Percentiles rank a stretch among this genome's conserved stretches.
phyloP scores from a whole-genome alignment of 106 monocot genomes.

The Dioscorea dumetorum region DNA sequence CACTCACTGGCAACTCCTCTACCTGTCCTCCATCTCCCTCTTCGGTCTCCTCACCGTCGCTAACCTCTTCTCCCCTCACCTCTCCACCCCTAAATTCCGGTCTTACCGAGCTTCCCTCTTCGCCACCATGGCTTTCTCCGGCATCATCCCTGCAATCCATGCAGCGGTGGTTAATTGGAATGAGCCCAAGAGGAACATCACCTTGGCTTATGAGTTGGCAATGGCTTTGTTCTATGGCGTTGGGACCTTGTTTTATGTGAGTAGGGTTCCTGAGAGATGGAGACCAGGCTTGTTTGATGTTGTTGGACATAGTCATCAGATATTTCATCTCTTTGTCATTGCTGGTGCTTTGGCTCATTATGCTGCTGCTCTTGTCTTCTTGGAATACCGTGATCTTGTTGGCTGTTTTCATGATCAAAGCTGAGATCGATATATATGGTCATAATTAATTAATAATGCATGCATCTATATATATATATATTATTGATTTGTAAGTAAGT shows the following conservation, averaged over 20 bases:
- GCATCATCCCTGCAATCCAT: slow-evolving; percentile 71
- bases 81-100: slow-evolving; percentile 36
- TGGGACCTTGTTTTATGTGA: slow-evolving; percentile 65
- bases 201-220: slow-evolving; percentile 57
- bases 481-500: too few relatives aligned
- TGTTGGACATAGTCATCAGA: slow-evolving; percentile 90
- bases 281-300: slow-evolving; percentile 73
- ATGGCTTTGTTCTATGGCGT: slow-evolving; percentile 57
- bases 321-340: slow-evolving; percentile 85
- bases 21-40: slow-evolving; percentile 51
- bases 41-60: slow-evolving; percentile 43
- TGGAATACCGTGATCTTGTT: background rate
- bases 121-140: slow-evolving; percentile 62
- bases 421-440: too few relatives aligned
- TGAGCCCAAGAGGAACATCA: slow-evolving; percentile 40
- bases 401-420: background rate
- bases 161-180: slow-evolving; percentile 60
- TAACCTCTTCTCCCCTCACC: slow-evolving; percentile 52
- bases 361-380: slow-evolving; percentile 31
- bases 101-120: slow-evolving; percentile 59
- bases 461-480: too few relatives aligned
- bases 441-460: too few relatives aligned
- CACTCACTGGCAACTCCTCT: slow-evolving; percentile 56
- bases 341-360: slow-evolving; percentile 76
- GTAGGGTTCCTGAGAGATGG: slow-evolving; percentile 81